Base-by-base conservation (phyloP, 2,329 filamentous ascomycete genomes). In the Penicillium sp. region DNA sequence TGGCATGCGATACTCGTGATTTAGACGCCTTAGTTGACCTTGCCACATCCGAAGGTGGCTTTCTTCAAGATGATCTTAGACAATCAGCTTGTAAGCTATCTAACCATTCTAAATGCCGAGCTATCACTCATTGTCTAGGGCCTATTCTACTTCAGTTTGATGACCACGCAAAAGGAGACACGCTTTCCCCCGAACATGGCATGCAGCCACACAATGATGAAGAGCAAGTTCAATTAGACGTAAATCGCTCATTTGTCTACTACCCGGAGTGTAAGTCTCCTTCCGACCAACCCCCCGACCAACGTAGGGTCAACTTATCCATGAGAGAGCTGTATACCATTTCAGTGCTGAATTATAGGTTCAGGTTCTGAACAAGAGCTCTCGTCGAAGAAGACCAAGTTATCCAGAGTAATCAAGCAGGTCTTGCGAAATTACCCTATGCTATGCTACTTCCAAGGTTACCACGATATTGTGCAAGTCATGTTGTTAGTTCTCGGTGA, bases 401-500 rank as follows among this genome's bases (percentile, higher is more conserved):
- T 99, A 2, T 94, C 89, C 7, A 81, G 87, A 65, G 84, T 99
- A 55, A 98, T 99, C 71, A 86, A 87, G 56, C 85, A 90, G 66
- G 88, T 96, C 15, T 85, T 99, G 50, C 90, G 96, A 57, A 86
- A 86, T 38, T 85, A 96, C 71, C 92, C 93, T 17, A 89, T 90
- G 75, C 86, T 99, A 41, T 92, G 89, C 81, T 99, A 99, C 80
- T 99, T 99, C 77, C 95, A 99, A 81, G 95, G 95, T 75, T 99
- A 96, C 76, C 95, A 99, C 78, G 95, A 99, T 80, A 98, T 99
- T 72, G 95, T 92, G 70, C 96, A 99, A 79, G 95, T 99, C 26
- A 85, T 99, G 63, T 86, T 98, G 46, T 85, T 99, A 15, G 93
- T 97, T 11, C 84, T 99, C 4, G 89, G 90, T 0, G 80, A 86